Base-by-base conservation (phyloP, 148 eudicot species). In the Rhododendron ferrugineum region DNA sequence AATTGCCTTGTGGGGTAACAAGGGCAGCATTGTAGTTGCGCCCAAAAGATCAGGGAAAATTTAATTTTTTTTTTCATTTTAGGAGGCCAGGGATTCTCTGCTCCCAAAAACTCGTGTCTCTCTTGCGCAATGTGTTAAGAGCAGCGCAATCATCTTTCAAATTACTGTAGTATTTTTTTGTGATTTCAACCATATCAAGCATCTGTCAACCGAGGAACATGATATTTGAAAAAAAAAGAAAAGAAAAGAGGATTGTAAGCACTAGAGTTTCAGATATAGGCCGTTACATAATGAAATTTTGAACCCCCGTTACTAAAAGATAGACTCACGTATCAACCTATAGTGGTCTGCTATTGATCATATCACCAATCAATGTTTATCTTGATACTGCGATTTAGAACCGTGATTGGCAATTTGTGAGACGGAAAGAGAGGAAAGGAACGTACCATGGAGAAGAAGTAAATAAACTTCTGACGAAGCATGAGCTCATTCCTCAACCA, bases 401-500 rank as follows among this genome's bases (percentile, higher is more conserved):
- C 26, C 70, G 30, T 62, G 30, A 26, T 11, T 23, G 4, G 70
- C 5, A 10, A 23, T n/a, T 9, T 0, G 46, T 72, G 18, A 22
- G 49, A 75, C 15, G 10, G 76, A 11, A 66, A 11, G 32, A 64
- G 46, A 34, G 30, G 47, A 22, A 13, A n/a, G 23, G 32, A 28
- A 6, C n/a, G 78, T 93, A 97, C 99, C 98, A 97, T 93, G 89
- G 99, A 97, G 89, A 95, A 83, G 89, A 89, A 97, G 92, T 97
- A 97, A 74, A 94, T 88, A 88, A 87, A 89, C 85, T 97, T 95
- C 56, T 76, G 93, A 32, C 91, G 94, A 85, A 97, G 93, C 90
- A 97, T 91, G 66, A 97, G 84, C 81, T 95, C 99, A 87, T 94
- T 93, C 88, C 99, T 94, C 82, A 97, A 88, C 99, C 99, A 97